A percentile compares a stretch with the other conserved stretches of the same genome.
Conservation (phyloP, 1,284 basidiomycete species). For the Cutaneotrichosporon cavernicola region DNA sequence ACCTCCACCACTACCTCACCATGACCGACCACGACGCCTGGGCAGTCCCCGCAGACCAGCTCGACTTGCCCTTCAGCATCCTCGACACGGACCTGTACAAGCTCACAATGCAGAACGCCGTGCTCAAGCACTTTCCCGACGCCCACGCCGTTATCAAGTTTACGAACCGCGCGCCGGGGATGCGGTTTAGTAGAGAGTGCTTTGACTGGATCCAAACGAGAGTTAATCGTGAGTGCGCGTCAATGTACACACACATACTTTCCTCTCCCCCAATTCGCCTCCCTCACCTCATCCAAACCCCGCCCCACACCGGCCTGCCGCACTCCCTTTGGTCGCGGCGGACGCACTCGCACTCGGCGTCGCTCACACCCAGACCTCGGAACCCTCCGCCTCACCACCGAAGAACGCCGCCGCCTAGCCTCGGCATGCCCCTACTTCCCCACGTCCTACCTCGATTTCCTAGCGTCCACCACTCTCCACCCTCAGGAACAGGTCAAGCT, state of each 20-base stretch:
- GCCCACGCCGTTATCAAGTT: constrained; percentile 68
- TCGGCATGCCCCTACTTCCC: constrained; percentile 74
- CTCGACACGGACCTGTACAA: constrained; percentile 98
- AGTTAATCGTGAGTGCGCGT: constrained; percentile 63
- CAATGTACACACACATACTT: no score
- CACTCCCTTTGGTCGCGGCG: no score
- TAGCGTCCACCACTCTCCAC: constrained; percentile 68
- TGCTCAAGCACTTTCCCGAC: constrained; percentile 74
- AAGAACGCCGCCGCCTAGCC: constrained; percentile 70
- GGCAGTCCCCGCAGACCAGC: constrained; percentile 25
- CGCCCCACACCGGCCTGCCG: no score
- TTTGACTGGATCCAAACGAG: constrained; percentile 66
- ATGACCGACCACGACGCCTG: constrained; percentile 12
- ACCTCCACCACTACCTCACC: background rate
- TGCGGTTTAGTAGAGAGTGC: constrained; percentile 69
- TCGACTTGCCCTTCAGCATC: constrained; percentile 61
- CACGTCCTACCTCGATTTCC: constrained; percentile 71
- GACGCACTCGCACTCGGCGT: background rate
- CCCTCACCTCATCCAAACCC: no score
- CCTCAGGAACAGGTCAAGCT: constrained; percentile 73
- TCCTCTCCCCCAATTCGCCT: no score
- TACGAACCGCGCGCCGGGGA: constrained; percentile 74
- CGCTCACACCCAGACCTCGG: constrained; percentile 61
- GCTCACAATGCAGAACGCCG: constrained; percentile 97
- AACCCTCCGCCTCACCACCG: constrained; percentile 61